phyloP scores from a whole-genome alignment of 1,284 basidiomycete genomes.

The Apiotrichum mycotoxinovorans region DNA sequence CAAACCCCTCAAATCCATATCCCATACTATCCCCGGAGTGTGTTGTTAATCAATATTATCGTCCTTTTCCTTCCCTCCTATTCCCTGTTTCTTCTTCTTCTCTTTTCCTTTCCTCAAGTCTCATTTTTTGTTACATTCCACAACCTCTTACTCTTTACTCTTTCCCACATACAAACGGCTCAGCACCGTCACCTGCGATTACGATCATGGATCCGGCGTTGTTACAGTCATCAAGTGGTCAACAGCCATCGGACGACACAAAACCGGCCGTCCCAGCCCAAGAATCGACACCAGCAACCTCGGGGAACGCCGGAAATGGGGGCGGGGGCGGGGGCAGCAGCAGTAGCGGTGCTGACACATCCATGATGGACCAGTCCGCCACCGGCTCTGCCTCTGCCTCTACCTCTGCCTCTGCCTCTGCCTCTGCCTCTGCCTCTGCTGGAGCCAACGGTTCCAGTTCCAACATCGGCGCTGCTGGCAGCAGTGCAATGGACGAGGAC shows the following conservation, averaged over 20 bases:
- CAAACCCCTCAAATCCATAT: no score
- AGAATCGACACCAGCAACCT: neutral
- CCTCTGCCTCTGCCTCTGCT: neutral
- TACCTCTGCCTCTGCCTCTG: neutral
- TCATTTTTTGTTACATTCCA: neutral
- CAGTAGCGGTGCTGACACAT: constrained; percentile 4
- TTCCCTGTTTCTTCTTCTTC: neutral
- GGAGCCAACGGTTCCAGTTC: neutral
- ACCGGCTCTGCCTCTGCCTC: neutral
- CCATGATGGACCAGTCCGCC: neutral
- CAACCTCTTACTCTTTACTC: neutral
- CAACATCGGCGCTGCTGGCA: neutral
- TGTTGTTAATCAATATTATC: no score
- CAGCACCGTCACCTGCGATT: neutral
- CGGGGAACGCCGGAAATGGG: no score
- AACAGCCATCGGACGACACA: constrained; percentile 8
- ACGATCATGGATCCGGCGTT: constrained; percentile 20
- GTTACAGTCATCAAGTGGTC: constrained; percentile 7
- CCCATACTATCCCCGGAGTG: no score
- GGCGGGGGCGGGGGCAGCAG: no score
- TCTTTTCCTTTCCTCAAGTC: neutral
- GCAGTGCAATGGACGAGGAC: constrained; percentile 20
- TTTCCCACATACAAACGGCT: neutral
- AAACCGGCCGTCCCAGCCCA: constrained; percentile 4
- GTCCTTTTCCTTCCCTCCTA: no score